Evolutionary conservation across 2,329 filamentous ascomycete genomes (phyloP).

Genomic region (Aspergillus brasiliensis): DNA sequence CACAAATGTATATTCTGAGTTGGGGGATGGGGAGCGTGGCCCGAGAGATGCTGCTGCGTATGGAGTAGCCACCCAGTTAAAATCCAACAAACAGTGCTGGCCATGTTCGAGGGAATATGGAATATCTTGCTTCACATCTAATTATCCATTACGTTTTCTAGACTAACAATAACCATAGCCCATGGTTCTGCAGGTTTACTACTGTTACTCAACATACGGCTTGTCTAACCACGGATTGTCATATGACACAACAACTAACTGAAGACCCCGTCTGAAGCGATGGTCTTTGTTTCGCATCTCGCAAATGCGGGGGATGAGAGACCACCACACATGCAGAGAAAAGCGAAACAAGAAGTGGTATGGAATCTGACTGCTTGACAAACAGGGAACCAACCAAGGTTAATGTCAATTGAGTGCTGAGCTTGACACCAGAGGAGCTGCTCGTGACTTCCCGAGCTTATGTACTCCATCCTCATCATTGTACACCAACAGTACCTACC

Average conservation of each 20-base stretch:
- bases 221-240: neutral
- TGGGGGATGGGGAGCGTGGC: neutral
- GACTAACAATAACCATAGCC: neutral
- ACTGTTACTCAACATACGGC: neutral
- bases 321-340: neutral
- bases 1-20: neutral
- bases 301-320: neutral
- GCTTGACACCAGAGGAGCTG: neutral
- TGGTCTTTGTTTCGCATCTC: neutral
- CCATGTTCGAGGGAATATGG: neutral
- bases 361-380: neutral
- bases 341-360: neutral
- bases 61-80: neutral
- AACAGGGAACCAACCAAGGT: neutral
- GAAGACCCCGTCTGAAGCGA: neutral
- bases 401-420: neutral
- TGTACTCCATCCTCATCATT: conserved; percentile 3
- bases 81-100: neutral
- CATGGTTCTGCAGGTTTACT: neutral
- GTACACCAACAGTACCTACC: neutral
- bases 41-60: no score
- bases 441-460: conserved; percentile 1
- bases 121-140: neutral
- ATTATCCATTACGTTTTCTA: neutral
- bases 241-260: neutral